Evolutionary conservation across 1,139 yeast species (phyloP).

Genomic region (Zygosaccharomyces sapae): DNA sequence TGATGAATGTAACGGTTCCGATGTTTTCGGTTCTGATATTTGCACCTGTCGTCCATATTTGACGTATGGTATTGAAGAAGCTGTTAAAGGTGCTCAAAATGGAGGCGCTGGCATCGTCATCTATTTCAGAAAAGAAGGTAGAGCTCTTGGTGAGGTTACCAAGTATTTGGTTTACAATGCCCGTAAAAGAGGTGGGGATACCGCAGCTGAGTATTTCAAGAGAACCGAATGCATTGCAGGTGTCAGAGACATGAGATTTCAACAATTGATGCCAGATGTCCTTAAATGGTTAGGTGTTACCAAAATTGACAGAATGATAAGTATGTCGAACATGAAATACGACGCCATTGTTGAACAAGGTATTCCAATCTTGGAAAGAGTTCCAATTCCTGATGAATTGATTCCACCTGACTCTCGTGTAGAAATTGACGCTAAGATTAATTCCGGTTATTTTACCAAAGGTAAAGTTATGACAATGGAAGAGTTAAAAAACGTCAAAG

Average conservation of each 20-base stretch:
- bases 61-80: constrained; percentile 57
- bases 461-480: constrained; percentile 49
- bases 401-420: constrained; percentile 62
- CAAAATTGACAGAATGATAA: constrained; percentile 56
- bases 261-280: constrained; percentile 64
- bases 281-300: constrained; percentile 59
- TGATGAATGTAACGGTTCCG: constrained; percentile 65
- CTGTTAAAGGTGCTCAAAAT: constrained; percentile 58
- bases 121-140: constrained; percentile 61
- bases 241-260: constrained; percentile 62
- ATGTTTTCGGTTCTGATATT: constrained; percentile 60
- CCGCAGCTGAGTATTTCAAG: constrained; percentile 59
- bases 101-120: constrained; percentile 60
- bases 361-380: constrained; percentile 51
- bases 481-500: constrained; percentile 49
- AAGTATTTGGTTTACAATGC: constrained; percentile 63
- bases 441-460: constrained; percentile 57
- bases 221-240: constrained; percentile 65
- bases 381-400: constrained; percentile 59
- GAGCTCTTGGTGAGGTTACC: constrained; percentile 62
- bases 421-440: constrained; percentile 62
- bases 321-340: constrained; percentile 64
- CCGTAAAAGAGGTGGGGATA: constrained; percentile 60
- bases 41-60: constrained; percentile 64
- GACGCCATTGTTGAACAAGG: constrained; percentile 63